Evolutionary conservation across 2,329 filamentous ascomycete species (phyloP).

Genomic region (Fusarium illudens): DNA sequence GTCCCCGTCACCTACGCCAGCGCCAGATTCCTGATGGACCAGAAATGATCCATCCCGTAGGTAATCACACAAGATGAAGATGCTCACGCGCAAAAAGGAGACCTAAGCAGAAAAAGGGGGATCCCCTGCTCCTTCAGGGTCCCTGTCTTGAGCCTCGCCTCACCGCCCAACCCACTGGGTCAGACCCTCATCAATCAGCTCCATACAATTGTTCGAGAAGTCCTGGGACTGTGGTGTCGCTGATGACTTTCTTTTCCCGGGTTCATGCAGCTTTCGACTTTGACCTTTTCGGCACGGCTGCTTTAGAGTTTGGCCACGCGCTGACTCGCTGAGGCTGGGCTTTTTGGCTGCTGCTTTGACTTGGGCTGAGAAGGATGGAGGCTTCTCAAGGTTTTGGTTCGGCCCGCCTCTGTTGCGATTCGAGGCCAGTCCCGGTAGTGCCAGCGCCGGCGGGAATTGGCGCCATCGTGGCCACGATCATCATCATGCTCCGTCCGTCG

Average conservation of each 20-base stretch:
- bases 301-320: constrained; percentile 15
- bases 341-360: constrained; percentile 3
- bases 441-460: constrained; percentile 23
- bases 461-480: constrained; percentile 30
- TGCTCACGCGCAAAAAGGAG: constrained; percentile 22
- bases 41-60: constrained; percentile 15
- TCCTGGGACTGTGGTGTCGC: not conserved
- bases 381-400: constrained; percentile 12
- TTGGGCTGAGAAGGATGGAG: too few relatives aligned
- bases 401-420: constrained; percentile 13
- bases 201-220: constrained; percentile 13
- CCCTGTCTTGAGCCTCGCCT: constrained; percentile 20
- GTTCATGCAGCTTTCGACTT: constrained; percentile 2
- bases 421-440: constrained; percentile 9
- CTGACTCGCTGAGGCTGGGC: constrained; percentile 27
- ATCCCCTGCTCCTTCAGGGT: constrained; percentile 17
- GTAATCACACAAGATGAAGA: constrained; percentile 30
- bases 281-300: not conserved
- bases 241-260: constrained; percentile 1
- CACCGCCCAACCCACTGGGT: constrained; percentile 33
- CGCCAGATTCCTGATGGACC: constrained; percentile 16
- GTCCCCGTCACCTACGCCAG: constrained; percentile 13
- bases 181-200: constrained; percentile 7
- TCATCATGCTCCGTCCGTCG: constrained; percentile 8
- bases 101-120: constrained; percentile 25